A percentile compares a stretch with the other conserved stretches of the same genome.
Evolutionary conservation across 768 basidiomycete genomes (phyloP).

Genomic region (Trametopsis cervina): DNA sequence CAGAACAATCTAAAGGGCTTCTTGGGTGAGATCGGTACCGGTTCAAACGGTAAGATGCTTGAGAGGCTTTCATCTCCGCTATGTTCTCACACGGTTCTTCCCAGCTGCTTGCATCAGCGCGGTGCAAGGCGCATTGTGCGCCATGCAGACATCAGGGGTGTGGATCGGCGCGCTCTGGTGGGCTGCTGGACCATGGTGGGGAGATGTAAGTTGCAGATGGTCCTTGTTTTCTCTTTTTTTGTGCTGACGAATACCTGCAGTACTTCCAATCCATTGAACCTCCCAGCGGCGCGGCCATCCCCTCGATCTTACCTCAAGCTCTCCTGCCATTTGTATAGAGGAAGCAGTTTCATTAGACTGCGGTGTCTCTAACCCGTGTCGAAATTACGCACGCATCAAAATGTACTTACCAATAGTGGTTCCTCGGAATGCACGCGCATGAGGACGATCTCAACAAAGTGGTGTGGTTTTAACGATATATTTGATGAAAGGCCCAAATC

Average conservation of each 20-base stretch:
- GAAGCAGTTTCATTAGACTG: no score
- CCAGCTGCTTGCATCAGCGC: slow-evolving; percentile 37
- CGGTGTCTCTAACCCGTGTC: neutral
- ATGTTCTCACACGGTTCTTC: slow-evolving; percentile 11
- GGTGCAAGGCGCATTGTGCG: slow-evolving; percentile 47
- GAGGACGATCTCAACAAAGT: no score
- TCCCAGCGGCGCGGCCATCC: slow-evolving; percentile 46
- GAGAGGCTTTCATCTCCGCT: neutral
- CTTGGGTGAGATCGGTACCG: slow-evolving; percentile 58
- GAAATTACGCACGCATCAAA: no score
- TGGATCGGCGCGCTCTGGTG: slow-evolving; percentile 54
- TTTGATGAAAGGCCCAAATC: no score
- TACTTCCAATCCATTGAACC: slow-evolving; percentile 61
- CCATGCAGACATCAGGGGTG: slow-evolving; percentile 51
- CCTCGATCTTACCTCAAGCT: slow-evolving; percentile 49
- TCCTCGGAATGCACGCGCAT: no score
- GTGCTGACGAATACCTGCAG: slow-evolving; percentile 20
- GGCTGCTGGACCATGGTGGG: slow-evolving; percentile 63
- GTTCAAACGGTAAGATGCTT: slow-evolving; percentile 22
- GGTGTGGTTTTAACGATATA: no score
- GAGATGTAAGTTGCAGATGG: slow-evolving; percentile 39
- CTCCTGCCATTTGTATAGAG: slow-evolving; percentile 44
- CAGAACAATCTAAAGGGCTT: slow-evolving; percentile 54
- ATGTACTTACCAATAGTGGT: no score
- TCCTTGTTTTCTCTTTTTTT: slow-evolving; percentile 3